These are phyloP conservation scores for Myriangium duriaei DNA, from an alignment of 2,329 filamentous ascomycete genomes.

Conservation along the genomic window DNA sequence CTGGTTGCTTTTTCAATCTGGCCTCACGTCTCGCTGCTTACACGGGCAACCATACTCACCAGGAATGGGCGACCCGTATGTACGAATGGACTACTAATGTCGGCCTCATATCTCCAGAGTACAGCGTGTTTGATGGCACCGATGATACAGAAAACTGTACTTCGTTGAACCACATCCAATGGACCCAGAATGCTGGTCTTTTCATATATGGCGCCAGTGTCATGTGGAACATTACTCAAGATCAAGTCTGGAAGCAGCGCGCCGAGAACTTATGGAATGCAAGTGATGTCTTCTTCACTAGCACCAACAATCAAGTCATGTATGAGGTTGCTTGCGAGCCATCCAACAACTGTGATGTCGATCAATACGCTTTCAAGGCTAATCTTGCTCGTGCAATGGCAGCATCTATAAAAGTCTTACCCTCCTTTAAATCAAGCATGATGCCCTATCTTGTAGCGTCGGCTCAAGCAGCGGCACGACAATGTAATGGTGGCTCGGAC, in stretches of 20 bases:
- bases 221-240: slow-evolving; percentile 29
- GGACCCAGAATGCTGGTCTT: slow-evolving; percentile 32
- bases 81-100: slow-evolving; percentile 30
- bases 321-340: slow-evolving; percentile 33
- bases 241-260: slow-evolving; percentile 18
- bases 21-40: slow-evolving; percentile 30
- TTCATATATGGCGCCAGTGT: slow-evolving; percentile 34
- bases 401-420: slow-evolving; percentile 44
- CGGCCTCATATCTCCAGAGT: slow-evolving; percentile 44
- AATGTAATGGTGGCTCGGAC: slow-evolving; percentile 38
- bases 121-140: slow-evolving; percentile 35
- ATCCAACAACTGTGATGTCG: slow-evolving; percentile 28
- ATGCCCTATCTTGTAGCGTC: slow-evolving; percentile 40
- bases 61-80: slow-evolving; percentile 46
- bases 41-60: slow-evolving; percentile 40
- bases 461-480: slow-evolving; percentile 41
- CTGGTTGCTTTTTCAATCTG: slow-evolving; percentile 40
- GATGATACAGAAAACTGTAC: slow-evolving; percentile 33
- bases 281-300: slow-evolving; percentile 28
- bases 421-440: slow-evolving; percentile 40
- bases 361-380: slow-evolving; percentile 33
- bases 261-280: slow-evolving; percentile 16
- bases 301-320: slow-evolving; percentile 27
- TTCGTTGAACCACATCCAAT: slow-evolving; percentile 33
- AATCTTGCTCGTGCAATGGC: slow-evolving; percentile 39